Evolutionary conservation across 2,329 filamentous ascomycete species (phyloP).

Genomic region (Trichophaea hybrida): DNA sequence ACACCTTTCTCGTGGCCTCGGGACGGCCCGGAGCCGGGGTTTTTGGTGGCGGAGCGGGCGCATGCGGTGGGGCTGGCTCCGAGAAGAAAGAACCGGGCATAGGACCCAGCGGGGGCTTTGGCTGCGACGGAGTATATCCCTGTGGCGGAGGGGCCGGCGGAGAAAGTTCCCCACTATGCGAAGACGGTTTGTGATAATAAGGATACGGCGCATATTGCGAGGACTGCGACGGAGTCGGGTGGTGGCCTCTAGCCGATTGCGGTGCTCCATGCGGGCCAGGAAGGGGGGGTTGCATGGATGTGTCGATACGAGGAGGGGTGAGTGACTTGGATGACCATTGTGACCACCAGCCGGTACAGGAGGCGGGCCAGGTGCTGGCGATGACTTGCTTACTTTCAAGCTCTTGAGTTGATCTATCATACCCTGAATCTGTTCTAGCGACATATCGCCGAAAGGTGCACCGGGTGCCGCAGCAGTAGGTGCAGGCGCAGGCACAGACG

Average conservation of each 20-base stretch:
- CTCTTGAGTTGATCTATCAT: conserved; percentile 2
- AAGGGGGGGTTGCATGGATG: background rate
- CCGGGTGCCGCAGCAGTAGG: background rate
- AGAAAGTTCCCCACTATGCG: background rate
- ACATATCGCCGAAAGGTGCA: background rate
- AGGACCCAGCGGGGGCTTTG: conserved; percentile 1
- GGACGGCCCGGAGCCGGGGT: conserved; percentile 8
- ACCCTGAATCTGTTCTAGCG: background rate
- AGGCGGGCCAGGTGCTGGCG: background rate
- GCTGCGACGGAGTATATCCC: conserved; percentile 1
- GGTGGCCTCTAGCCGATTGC: background rate
- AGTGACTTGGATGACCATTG: background rate
- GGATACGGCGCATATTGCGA: conserved; percentile 1
- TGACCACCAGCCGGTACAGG: background rate
- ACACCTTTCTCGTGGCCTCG: conserved; percentile 4
- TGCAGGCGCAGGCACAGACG: background rate
- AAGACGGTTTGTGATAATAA: background rate
- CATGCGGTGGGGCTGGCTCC: conserved; percentile 6
- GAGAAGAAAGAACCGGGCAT: background rate
- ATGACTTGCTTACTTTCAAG: background rate
- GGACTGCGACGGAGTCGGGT: background rate
- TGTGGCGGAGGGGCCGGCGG: conserved; percentile 5
- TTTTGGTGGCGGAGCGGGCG: conserved; percentile 4
- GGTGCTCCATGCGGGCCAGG: background rate
- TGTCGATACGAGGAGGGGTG: conserved; percentile 2